phyloP scores from a whole-genome alignment of 2,329 filamentous ascomycete genomes.

The Xylariomycetidae sp. region DNA sequence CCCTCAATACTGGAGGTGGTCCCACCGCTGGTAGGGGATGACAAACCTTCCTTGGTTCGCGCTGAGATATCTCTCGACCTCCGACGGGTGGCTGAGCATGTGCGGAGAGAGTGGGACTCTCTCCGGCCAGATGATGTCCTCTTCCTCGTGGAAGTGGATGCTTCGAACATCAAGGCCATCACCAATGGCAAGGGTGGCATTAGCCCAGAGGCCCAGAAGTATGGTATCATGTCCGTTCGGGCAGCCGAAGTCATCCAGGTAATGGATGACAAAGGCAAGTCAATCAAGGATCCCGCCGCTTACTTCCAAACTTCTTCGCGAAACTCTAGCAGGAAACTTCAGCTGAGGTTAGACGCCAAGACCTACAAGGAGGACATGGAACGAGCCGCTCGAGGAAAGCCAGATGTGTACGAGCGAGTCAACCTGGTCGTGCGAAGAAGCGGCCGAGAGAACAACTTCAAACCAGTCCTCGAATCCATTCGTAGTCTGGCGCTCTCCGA shows the following conservation, averaged over 20 bases:
- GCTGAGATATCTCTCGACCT: constrained; percentile 84
- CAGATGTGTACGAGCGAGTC: constrained; percentile 74
- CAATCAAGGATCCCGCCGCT: constrained; percentile 57
- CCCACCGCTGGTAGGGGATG: constrained; percentile 75
- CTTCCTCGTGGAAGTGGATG: constrained; percentile 74
- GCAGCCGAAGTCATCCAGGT: constrained; percentile 82
- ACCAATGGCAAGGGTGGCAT: constrained; percentile 46
- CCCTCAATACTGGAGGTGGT: constrained; percentile 82
- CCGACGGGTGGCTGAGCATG: constrained; percentile 65
- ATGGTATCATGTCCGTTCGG: constrained; percentile 66
- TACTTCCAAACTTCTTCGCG: constrained; percentile 59
- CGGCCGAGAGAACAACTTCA: constrained; percentile 95
- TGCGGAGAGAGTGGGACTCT: constrained; percentile 84
- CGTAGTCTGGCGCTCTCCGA: constrained; percentile 79
- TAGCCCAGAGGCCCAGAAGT: constrained; percentile 48
- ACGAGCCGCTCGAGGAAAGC: constrained; percentile 56
- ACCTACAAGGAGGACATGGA: constrained; percentile 75
- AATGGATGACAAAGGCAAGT: constrained; percentile 75
- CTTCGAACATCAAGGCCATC: constrained; percentile 43
- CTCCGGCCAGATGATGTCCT: constrained; percentile 83
- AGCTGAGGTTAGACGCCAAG: constrained; percentile 73
- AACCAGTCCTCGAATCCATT: constrained; percentile 85
- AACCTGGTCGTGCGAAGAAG: constrained; percentile 81
- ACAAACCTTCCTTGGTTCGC: constrained; percentile 75
- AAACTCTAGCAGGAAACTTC: constrained; percentile 60